Evolutionary conservation across 495 filamentous ascomycete genomes (phyloP).

Genomic region (Bombardia bombarda): DNA sequence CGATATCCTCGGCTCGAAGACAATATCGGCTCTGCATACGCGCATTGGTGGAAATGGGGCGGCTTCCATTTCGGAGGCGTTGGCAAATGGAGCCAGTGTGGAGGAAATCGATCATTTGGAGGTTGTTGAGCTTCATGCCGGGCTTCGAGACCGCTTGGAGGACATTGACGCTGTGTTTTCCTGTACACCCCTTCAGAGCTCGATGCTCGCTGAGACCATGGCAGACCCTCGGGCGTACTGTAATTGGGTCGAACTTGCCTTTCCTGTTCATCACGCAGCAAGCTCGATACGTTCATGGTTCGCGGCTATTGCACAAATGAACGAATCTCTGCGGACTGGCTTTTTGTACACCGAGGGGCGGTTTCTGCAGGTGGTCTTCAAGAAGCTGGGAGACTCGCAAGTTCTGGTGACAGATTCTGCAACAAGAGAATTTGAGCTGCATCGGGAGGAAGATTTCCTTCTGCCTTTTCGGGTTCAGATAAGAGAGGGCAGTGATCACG

Average conservation of each 20-base stretch:
- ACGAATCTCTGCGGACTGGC: conserved; percentile 63
- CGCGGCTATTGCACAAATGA: conserved; percentile 36
- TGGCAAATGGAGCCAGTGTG: background rate
- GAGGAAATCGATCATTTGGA: background rate
- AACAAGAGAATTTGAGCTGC: conserved; percentile 18
- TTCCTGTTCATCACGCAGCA: conserved; percentile 24
- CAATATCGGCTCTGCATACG: conserved; percentile 13
- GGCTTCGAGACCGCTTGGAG: conserved; percentile 8
- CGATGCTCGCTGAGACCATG: conserved; percentile 68
- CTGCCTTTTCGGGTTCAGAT: conserved; percentile 53
- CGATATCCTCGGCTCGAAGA: conserved; percentile 49
- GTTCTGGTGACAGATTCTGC: conserved; percentile 20
- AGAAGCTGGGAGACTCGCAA: conserved; percentile 29
- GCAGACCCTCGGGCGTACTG: conserved; percentile 52
- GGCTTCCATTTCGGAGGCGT: background rate
- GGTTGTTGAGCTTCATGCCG: background rate
- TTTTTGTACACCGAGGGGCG: conserved; percentile 47
- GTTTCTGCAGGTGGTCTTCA: conserved; percentile 59
- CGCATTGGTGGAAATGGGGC: background rate
- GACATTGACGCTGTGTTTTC: conserved; percentile 46
- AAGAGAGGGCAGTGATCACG: conserved; percentile 7
- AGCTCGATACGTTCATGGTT: conserved; percentile 39
- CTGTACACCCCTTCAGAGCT: conserved; percentile 62
- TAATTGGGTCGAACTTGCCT: conserved; percentile 61
- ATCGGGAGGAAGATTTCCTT: conserved; percentile 35